Evolutionary conservation across 176 grass and related monocot genomes (phyloP).

Genomic region (Luzula sylvatica): DNA sequence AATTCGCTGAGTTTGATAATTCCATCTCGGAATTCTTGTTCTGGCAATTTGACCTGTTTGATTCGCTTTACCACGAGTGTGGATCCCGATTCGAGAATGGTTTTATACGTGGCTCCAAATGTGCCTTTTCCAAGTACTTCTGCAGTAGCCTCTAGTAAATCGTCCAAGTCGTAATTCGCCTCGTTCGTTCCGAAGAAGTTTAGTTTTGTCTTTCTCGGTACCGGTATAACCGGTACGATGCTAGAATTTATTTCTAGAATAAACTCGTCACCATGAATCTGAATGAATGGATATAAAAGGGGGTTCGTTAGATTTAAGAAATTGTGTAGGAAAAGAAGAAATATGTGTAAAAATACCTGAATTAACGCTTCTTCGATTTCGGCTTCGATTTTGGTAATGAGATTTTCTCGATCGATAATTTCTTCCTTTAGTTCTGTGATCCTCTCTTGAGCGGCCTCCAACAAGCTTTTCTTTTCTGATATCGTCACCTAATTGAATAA

Average conservation of each 20-base stretch:
- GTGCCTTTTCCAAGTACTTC: constrained; percentile 76
- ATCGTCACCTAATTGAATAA: constrained; percentile 3
- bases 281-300: not conserved
- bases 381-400: constrained; percentile 10
- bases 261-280: too few species aligned
- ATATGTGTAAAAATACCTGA: not conserved
- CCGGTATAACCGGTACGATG: not conserved
- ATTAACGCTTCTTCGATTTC: constrained; percentile 18
- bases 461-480: constrained; percentile 7
- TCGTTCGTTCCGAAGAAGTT: constrained; percentile 46
- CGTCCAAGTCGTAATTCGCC: constrained; percentile 43
- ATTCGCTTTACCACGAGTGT: constrained; percentile 71
- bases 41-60: constrained; percentile 41
- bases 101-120: constrained; percentile 69
- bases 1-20: constrained; percentile 45
- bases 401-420: constrained; percentile 2
- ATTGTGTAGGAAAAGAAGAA: not conserved
- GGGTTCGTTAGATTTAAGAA: not conserved
- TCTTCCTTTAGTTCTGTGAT: constrained; percentile 10
- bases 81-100: constrained; percentile 42
- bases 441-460: not conserved
- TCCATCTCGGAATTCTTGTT: constrained; percentile 50
- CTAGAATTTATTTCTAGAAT: constrained; percentile 8
- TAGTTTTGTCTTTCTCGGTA: constrained; percentile 49
- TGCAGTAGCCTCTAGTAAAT: constrained; percentile 53